Evolutionary conservation across 768 basidiomycete species (phyloP), one percentile per base, ranked within the genome.

Genomic region (Suillus decipiens): DNA sequence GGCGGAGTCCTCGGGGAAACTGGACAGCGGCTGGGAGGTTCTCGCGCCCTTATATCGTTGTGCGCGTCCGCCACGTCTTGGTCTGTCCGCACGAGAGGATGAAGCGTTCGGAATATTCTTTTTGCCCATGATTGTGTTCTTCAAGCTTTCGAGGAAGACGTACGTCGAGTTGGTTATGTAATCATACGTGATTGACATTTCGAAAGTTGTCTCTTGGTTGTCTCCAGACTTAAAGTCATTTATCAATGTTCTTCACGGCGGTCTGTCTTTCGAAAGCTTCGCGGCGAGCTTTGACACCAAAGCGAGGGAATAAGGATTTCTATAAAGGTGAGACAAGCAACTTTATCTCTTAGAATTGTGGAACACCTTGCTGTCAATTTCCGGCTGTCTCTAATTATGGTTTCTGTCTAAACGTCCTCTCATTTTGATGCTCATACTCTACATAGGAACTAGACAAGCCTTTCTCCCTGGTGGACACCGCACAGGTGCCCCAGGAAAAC

Each of bases 231-330:
- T 33, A 19, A 53, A 34, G 22, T 3, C 36, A 55, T 55, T 37
- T 36, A 24, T 37, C 54, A 4, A 93, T 93, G 92, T 82, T 86
- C 70, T 84, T 90, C 5, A 89, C 93, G 24, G 73, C 84, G 17
- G 80, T 78, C n/a, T 79, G 86, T 61, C 79, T 89, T 3, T 92
- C 91, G 37, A 96, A 95, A 72, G 95, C 95, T 24, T 93, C 92
- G 0, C 82, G 96, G 61, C 81, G 86, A 31, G 85, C 95, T 2
- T 79, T 99, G 57, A 95, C 90, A 0, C 81, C 92, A 0, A 98
- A 98, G 75, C 79, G 88, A 54, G 96, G 86, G 17, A 97, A 97
- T 79, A 99, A 98, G 71, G 94, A 99, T 72, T 98, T 83, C 73
- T 98, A 97, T 83, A 99, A 99, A 77, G 96, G 96, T 90, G 8